Conservation (phyloP, 2,329 filamentous ascomycete genomes). For the Scedosporium dehoogii region DNA sequence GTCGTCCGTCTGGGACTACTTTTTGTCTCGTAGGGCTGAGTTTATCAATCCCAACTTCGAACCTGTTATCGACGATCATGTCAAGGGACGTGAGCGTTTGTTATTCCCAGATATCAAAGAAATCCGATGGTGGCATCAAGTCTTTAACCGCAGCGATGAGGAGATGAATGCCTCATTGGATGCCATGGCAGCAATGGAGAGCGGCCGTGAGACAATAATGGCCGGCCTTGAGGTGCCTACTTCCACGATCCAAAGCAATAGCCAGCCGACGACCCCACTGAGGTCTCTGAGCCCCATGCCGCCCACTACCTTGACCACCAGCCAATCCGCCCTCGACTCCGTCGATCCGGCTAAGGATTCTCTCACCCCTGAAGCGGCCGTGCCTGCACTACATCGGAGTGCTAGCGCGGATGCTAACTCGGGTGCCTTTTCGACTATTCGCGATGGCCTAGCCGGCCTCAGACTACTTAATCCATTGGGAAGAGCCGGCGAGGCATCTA, state of each 20-base stretch:
- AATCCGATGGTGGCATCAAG: conserved; percentile 87
- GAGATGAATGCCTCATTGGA: conserved; percentile 79
- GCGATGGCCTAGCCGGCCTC: conserved; percentile 37
- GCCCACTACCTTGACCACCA: conserved; percentile 23
- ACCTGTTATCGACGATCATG: conserved; percentile 62
- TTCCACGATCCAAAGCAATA: conserved; percentile 17
- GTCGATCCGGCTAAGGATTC: conserved; percentile 49
- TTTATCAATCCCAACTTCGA: conserved; percentile 81
- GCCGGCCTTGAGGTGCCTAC: conserved; percentile 21
- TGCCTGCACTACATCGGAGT: conserved; percentile 31
- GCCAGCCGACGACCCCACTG: conserved; percentile 15
- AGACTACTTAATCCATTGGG: conserved; percentile 35
- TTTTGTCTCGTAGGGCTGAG: conserved; percentile 67
- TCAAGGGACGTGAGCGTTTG: conserved; percentile 70
- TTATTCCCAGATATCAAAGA: conserved; percentile 70
- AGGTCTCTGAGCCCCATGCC: conserved; percentile 25
- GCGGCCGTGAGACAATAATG: conserved; percentile 25
- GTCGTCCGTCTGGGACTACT: conserved; percentile 92
- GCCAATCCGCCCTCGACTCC: conserved; percentile 45
- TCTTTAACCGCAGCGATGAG: conserved; percentile 75
- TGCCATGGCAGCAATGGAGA: conserved; percentile 37
- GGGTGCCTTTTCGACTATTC: conserved; percentile 34
- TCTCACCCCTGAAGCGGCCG: conserved; percentile 29
- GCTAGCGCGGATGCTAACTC: conserved; percentile 30
- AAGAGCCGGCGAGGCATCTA: conserved; percentile 11